Conservation (phyloP, 2,329 filamentous ascomycete species). For the Aureobasidium sp. region DNA sequence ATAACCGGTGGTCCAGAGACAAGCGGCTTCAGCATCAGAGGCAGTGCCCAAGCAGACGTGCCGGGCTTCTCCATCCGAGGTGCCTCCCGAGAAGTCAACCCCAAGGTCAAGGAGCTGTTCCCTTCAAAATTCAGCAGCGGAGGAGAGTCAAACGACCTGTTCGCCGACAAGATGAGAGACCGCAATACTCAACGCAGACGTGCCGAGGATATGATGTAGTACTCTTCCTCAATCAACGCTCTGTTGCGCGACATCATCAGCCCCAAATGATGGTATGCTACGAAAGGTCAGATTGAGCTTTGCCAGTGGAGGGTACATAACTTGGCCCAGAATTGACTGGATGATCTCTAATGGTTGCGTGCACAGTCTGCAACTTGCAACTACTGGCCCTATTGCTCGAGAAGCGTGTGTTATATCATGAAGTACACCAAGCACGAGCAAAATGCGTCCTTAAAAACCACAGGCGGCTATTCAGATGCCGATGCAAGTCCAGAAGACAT, state of each 20-base stretch:
- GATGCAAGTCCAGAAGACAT: not conserved
- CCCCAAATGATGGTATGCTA: not conserved
- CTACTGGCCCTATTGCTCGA: not conserved
- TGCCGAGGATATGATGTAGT: conserved; percentile 16
- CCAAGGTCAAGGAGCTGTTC: conserved; percentile 26
- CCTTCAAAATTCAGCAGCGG: conserved; percentile 22
- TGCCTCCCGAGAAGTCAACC: conserved; percentile 18
- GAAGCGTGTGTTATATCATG: not conserved
- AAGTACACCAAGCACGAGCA: not conserved
- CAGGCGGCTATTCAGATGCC: not conserved
- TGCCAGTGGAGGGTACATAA: not conserved
- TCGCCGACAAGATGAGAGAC: conserved; percentile 25
- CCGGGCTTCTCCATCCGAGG: conserved; percentile 25
- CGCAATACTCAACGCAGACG: conserved; percentile 21
- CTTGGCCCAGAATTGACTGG: too few relatives aligned
- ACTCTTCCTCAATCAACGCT: conserved; percentile 1
- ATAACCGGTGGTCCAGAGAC: conserved; percentile 15
- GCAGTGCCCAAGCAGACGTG: conserved; percentile 18
- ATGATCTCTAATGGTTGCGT: not conserved
- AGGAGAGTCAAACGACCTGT: conserved; percentile 23
- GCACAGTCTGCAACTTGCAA: not conserved
- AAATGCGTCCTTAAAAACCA: too few relatives aligned
- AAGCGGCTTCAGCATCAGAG: conserved; percentile 27
- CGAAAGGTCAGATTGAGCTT: not conserved
- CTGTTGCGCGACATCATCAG: not conserved